These are phyloP conservation scores for Sporothrix phasma DNA, from an alignment of 2,329 filamentous ascomycete genomes.

Conservation along the genomic window DNA sequence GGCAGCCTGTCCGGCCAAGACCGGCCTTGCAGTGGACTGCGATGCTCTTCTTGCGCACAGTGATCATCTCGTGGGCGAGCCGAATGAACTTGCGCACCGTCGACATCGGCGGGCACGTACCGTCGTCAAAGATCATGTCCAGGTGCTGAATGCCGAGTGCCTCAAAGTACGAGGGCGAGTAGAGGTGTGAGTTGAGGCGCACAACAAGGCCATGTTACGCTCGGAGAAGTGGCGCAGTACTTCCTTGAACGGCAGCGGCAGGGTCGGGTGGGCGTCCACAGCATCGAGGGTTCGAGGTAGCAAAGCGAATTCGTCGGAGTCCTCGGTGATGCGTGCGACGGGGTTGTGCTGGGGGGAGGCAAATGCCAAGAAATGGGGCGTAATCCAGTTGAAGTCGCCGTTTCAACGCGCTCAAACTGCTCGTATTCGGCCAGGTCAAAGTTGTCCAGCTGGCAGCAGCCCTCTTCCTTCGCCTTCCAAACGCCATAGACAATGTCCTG, in stretches of 20 bases:
- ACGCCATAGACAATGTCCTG: constrained; percentile 98
- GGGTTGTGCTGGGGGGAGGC: constrained; percentile 84
- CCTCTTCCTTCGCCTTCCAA: constrained; percentile 97
- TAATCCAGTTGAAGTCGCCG: constrained; percentile 99
- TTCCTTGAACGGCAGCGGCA: constrained; percentile 90
- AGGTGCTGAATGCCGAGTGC: constrained; percentile 89
- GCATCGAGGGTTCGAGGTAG: constrained; percentile 69
- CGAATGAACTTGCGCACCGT: constrained; percentile 94
- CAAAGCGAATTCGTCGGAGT: constrained; percentile 61
- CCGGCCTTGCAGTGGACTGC: constrained; percentile 98
- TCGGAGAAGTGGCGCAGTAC: constrained; percentile 82
- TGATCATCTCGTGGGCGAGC: constrained; percentile 89
- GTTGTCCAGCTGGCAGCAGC: constrained; percentile 80
- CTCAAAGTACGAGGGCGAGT: constrained; percentile 95
- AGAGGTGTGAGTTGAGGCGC: constrained; percentile 87
- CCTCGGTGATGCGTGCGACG: constrained; percentile 58
- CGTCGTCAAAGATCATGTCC: constrained; percentile 99
- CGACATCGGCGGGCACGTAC: constrained; percentile 80
- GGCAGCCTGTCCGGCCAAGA: constrained; percentile 84
- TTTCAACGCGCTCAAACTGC: constrained; percentile 88
- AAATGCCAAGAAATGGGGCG: constrained; percentile 88
- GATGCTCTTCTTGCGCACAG: constrained; percentile 79
- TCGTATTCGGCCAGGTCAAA: constrained; percentile 98
- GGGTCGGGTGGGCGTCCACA: constrained; percentile 56
- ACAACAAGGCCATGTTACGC: constrained; percentile 89